These are phyloP conservation scores for Coemansia sp. DNA, from an alignment of 192 early-diverging fungal species.

Conservation along the genomic window DNA sequence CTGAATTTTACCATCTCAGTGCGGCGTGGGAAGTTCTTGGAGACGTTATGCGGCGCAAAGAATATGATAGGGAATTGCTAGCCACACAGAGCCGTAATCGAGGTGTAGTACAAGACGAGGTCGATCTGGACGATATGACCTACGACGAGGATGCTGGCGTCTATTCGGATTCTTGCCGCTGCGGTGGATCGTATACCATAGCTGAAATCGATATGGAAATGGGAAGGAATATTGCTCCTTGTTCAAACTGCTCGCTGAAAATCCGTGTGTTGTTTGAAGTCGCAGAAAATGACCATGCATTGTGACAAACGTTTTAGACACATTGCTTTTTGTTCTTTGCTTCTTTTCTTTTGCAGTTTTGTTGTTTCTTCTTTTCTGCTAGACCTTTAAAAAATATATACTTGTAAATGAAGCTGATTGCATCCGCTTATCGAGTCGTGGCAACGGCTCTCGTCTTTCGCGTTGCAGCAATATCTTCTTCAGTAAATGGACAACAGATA, in stretches of 20 bases:
- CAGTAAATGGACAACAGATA: neutral
- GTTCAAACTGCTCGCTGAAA: slow-evolving; percentile 66
- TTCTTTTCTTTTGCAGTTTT: too few relatives aligned
- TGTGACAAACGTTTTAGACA: neutral
- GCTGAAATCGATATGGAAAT: slow-evolving; percentile 62
- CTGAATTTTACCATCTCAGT: slow-evolving; percentile 38
- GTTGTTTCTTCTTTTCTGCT: too few relatives aligned
- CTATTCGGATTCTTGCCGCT: slow-evolving; percentile 63
- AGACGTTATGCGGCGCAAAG: slow-evolving; percentile 19
- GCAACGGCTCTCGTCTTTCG: neutral
- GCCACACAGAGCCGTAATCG: slow-evolving; percentile 12
- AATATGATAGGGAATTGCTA: slow-evolving; percentile 23
- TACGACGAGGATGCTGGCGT: slow-evolving; percentile 54
- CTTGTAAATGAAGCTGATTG: too few relatives aligned
- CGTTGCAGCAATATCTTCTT: too few relatives aligned
- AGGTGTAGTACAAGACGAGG: slow-evolving; percentile 66
- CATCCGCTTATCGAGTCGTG: neutral
- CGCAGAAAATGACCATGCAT: slow-evolving; percentile 37
- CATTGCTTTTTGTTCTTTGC: neutral
- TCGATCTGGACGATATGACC: slow-evolving; percentile 82
- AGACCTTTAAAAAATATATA: too few relatives aligned
- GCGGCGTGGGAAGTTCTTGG: slow-evolving; percentile 43
- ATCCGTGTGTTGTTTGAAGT: slow-evolving; percentile 67
- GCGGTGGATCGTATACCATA: slow-evolving; percentile 62
- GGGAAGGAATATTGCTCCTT: slow-evolving; percentile 61